Evolutionary conservation across 2,329 filamentous ascomycete genomes (phyloP), one percentile per base, ranked within the genome.

Genomic region (Albifimbria verrucaria): DNA sequence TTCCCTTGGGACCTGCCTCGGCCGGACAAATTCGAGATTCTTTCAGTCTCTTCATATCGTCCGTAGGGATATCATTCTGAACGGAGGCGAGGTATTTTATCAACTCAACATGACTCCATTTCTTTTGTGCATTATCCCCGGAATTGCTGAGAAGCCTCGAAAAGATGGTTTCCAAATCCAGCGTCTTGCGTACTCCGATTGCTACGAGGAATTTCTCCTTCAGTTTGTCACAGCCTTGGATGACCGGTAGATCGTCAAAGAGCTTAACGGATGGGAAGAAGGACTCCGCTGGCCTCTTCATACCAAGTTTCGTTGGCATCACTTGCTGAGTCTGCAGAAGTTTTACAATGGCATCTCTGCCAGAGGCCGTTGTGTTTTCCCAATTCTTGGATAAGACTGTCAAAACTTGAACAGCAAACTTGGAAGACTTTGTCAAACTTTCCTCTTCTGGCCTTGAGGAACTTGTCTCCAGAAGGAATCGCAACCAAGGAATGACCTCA

Each of bases 21-120:
- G 89, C 89, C 10, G 91, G 90, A 63, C 92, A 93, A 43, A 97
- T 90, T 11, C 84, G 85, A 0, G 91, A 91, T 48, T 86, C 81
- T 52, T 82, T 87, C 22, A 99, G 78, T 63, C 88, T 89, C 58
- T 83, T 85, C 51, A 97, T 81, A 67, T 99, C 94, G 48, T 87
- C 86, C 10, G 74, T 70, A 0, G 94, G 94, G 55, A 99, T 97
- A 61, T 99, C 94, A 50, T 89, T 83, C 55, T 84, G 85, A 24
- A 99, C 94, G 9, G 92, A 96, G 11, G 93, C 85, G 43, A 99
- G 81, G 62, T 99, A 99, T 62, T 92, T 93, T 70, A 99, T 92
- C 23, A 99, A 77, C 67, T 99, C 93, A 55, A 96, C 86, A 66
- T 97, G 93, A 53, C 91, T 97, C 90, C 90, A 96, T 68, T 86